Evolutionary conservation across 192 early-diverging fungal species (phyloP), one percentile per base, ranked within the genome.

Genomic region (Coemansia sp.): DNA sequence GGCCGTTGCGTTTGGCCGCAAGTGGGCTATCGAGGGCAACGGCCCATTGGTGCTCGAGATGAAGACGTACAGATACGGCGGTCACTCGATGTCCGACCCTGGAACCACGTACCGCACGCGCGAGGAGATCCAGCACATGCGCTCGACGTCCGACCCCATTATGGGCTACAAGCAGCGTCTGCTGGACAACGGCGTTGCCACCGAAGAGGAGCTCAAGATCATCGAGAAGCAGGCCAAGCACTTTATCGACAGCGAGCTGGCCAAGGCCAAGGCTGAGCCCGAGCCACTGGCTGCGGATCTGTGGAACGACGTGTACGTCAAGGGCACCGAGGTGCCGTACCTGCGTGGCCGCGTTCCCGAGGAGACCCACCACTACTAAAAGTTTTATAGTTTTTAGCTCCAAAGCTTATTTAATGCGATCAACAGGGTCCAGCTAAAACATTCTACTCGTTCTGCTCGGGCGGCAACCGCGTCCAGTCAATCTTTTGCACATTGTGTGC

Each of bases 11-110:
- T 90, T 87, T 67, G 94, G 93, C 51, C 90, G 94, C 68, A 86
- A 96, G 71, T 95, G 90, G 87, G 87, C 88, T 4, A 59, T 86
- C 44, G 68, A 74, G 54, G 94, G 87, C 66, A 90, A 95, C 62
- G 96, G 96, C 10, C 95, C 96, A 40, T 73, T 97, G 57, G 86
- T 98, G 26, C 85, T 97, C 77, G 95, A 98, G 86, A 87, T 96
- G 86, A 89, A 90, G 66, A 98, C 96, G 22, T 98, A 98, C 85
- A 94, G 95, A 57, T 98, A 98, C 83, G 96, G 95, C 81, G 96
- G 96, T 57, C 96, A 98, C 93, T 98, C 96, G 68, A 98, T 98
- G 96, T 98, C 95, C 60, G 95, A 98, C 82, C 96, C 95, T 21
- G 96, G 96, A 68, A 98, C 95, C 78, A 97, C 93, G 40, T 98